phyloP scores from a whole-genome alignment of 129 eudicot species.

The Arctium minus region DNA sequence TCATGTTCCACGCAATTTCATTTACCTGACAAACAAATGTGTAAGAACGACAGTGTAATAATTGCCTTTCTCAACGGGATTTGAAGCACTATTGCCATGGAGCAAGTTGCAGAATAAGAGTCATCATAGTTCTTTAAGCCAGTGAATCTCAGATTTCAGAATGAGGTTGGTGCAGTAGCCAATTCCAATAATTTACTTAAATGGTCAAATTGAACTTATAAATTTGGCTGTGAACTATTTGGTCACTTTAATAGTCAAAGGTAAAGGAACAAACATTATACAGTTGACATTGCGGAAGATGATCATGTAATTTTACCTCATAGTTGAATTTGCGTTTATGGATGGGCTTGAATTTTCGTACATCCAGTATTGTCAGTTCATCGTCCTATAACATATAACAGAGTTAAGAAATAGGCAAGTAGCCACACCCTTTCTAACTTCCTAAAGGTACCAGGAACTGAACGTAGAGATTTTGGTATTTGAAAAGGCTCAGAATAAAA shows the following conservation, averaged over 20 bases:
- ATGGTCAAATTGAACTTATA: background rate
- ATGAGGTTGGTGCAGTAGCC: background rate
- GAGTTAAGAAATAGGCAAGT: background rate
- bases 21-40: slow-evolving; percentile 56
- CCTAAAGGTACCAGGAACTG: slow-evolving; percentile 1
- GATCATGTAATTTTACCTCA: slow-evolving; percentile 51
- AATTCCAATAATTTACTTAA: background rate
- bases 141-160: too few relatives aligned
- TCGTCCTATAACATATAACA: slow-evolving; percentile 58
- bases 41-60: background rate
- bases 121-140: too few relatives aligned
- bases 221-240: background rate
- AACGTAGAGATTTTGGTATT: background rate
- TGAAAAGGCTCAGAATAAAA: background rate
- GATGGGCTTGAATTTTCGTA: slow-evolving; percentile 85
- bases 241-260: background rate
- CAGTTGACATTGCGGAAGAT: background rate
- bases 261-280: background rate
- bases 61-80: background rate
- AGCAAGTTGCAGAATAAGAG: too few relatives aligned
- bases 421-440: background rate
- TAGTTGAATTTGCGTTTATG: slow-evolving; percentile 92
- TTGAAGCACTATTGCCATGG: background rate
- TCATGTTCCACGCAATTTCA: slow-evolving; percentile 95
- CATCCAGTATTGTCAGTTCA: slow-evolving; percentile 94